These are phyloP conservation scores for Paracoccidioides brasiliensis DNA, from an alignment of 2,329 filamentous ascomycete genomes.

Conservation along the genomic window DNA sequence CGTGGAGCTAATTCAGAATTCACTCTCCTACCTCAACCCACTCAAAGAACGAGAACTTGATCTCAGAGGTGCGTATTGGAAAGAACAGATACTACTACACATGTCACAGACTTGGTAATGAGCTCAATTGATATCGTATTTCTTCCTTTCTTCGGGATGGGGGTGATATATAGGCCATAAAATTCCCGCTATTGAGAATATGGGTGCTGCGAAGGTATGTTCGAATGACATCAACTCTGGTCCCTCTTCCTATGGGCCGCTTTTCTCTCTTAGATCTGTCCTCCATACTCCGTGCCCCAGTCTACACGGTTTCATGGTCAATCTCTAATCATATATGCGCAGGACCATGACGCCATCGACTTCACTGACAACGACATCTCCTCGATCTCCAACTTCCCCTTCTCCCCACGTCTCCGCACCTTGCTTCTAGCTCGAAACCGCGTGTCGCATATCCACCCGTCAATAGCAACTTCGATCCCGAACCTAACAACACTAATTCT, in stretches of 20 bases:
- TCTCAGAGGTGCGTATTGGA: slow-evolving; percentile 91
- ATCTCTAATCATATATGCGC: neutral
- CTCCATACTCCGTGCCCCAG: neutral
- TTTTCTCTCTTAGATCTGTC: neutral
- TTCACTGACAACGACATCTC: slow-evolving; percentile 97
- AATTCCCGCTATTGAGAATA: slow-evolving; percentile 93
- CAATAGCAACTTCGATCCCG: slow-evolving; percentile 61
- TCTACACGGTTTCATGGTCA: neutral
- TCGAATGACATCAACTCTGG: too few species aligned
- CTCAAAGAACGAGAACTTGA: slow-evolving; percentile 98
- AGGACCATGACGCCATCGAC: slow-evolving; percentile 95
- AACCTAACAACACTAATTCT: slow-evolving; percentile 72
- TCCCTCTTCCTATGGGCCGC: too few species aligned
- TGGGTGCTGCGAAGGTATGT: slow-evolving; percentile 84
- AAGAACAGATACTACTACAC: slow-evolving; percentile 97
- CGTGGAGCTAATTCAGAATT: slow-evolving; percentile 82
- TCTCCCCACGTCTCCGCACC: slow-evolving; percentile 75
- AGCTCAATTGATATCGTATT: slow-evolving; percentile 74
- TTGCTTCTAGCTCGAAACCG: slow-evolving; percentile 85
- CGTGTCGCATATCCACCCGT: slow-evolving; percentile 65
- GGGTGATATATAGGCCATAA: slow-evolving; percentile 65
- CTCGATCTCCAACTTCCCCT: slow-evolving; percentile 78
- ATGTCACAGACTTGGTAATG: slow-evolving; percentile 51
- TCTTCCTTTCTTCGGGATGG: slow-evolving; percentile 28
- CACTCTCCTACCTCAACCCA: slow-evolving; percentile 96